Conservation (phyloP, 2,329 filamentous ascomycete species). For the Colletotrichum costaricense region DNA sequence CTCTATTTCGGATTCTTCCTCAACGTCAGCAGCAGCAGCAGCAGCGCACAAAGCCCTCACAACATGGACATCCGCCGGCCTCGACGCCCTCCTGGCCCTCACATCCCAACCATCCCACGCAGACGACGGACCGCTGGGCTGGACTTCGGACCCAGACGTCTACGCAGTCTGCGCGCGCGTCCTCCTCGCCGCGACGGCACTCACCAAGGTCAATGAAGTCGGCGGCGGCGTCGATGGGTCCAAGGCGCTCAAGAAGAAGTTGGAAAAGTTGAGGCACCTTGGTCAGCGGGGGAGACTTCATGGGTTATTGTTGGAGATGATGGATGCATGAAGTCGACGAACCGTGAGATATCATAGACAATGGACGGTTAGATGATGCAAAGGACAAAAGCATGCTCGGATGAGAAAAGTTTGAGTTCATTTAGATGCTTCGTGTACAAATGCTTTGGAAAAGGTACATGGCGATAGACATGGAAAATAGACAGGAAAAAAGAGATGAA, state of each 20-base stretch:
- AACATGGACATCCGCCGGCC: conserved; percentile 62
- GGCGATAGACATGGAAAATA: neutral
- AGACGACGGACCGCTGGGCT: conserved; percentile 76
- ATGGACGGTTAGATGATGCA: neutral
- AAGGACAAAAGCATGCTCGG: neutral
- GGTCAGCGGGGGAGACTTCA: conserved; percentile 30
- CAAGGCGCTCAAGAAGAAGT: conserved; percentile 1
- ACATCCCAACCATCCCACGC: conserved; percentile 38
- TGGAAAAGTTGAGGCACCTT: conserved; percentile 19
- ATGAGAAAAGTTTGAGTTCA: neutral
- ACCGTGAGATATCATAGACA: no score
- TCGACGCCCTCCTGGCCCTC: conserved; percentile 54
- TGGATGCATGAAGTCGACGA: neutral
- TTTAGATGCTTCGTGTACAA: conserved; percentile 18
- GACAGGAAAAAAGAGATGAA: neutral
- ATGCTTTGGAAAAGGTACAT: neutral
- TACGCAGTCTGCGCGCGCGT: conserved; percentile 70
- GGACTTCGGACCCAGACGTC: conserved; percentile 74
- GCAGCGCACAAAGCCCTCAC: conserved; percentile 39
- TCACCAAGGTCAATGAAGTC: conserved; percentile 37
- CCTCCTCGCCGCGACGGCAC: conserved; percentile 51
- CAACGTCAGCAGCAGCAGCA: conserved; percentile 11
- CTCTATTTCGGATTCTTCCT: neutral
- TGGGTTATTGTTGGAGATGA: conserved; percentile 36
- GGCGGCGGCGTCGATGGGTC: neutral